phyloP scores from a whole-genome alignment of 441 rosid species.

The Pelargonium exstipulatum region DNA sequence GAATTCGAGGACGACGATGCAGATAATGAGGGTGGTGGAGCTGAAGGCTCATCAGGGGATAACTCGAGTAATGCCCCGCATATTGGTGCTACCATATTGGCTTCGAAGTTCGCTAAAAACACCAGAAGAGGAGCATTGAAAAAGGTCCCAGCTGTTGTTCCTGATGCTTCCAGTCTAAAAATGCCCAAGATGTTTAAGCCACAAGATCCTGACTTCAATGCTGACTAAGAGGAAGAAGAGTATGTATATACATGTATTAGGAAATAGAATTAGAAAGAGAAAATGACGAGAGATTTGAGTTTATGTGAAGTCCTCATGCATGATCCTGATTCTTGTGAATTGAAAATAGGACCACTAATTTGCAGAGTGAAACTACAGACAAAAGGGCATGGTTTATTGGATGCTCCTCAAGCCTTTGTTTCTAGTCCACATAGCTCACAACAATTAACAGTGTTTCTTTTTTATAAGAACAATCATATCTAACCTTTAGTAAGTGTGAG shows the following conservation, averaged over 20 bases:
- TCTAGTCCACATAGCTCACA: no score
- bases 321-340: no score
- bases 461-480: no score
- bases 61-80: conserved; percentile 36
- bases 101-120: conserved; percentile 82
- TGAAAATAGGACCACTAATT: no score
- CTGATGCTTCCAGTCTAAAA: conserved; percentile 46
- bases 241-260: conserved; percentile 1
- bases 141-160: conserved; percentile 80
- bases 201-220: conserved; percentile 55
- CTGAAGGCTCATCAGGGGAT: conserved; percentile 35
- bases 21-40: not conserved
- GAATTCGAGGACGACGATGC: conserved; percentile 26
- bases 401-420: no score
- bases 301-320: not conserved
- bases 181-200: conserved; percentile 67
- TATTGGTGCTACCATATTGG: conserved; percentile 57
- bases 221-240: conserved; percentile 34
- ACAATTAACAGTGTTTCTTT: no score
- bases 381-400: no score
- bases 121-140: conserved; percentile 69
- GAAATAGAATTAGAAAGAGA: not conserved
- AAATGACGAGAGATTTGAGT: conserved; percentile 5
- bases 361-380: no score
- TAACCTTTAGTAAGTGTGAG: no score